These are phyloP conservation scores for Euphorbia schlechtendalii DNA, from an alignment of 441 rosid species.

Conservation along the genomic window DNA sequence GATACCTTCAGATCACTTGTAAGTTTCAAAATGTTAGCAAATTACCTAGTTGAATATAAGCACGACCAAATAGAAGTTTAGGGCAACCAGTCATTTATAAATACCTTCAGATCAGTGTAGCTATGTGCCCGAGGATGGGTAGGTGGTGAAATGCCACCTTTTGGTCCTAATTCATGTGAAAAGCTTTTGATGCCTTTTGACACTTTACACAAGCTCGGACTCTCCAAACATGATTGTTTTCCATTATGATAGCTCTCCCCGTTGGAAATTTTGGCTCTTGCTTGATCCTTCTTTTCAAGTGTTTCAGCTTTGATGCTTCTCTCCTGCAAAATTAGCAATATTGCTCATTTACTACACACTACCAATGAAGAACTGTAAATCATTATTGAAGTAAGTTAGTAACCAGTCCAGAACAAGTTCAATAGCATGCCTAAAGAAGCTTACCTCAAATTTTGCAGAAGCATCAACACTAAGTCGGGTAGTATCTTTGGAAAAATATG, in stretches of 20 bases:
- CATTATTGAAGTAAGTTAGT: slow-evolving; percentile 1
- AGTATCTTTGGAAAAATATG: slow-evolving; percentile 47
- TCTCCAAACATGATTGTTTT: slow-evolving; percentile 29
- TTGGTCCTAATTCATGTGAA: slow-evolving; percentile 75
- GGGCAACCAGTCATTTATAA: neutral
- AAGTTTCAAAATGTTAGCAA: neutral
- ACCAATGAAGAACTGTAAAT: slow-evolving; percentile 1
- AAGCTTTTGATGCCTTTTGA: slow-evolving; percentile 60
- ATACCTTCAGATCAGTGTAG: slow-evolving; percentile 63
- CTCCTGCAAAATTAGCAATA: slow-evolving; percentile 36
- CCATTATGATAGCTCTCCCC: slow-evolving; percentile 21
- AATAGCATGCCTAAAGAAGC: too few relatives aligned
- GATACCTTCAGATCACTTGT: too few relatives aligned
- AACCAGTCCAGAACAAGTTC: too few relatives aligned
- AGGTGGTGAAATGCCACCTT: slow-evolving; percentile 51
- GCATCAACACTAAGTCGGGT: slow-evolving; percentile 24
- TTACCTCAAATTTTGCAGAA: slow-evolving; percentile 47
- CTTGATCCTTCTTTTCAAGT: slow-evolving; percentile 28
- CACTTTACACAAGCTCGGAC: slow-evolving; percentile 28
- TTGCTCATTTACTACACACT: slow-evolving; percentile 15
- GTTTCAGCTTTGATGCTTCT: slow-evolving; percentile 29
- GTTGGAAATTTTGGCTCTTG: slow-evolving; percentile 22
- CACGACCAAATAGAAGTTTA: slow-evolving; percentile 6
- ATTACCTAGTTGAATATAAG: neutral
- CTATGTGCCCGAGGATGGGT: slow-evolving; percentile 56